Evolutionary conservation across 2,329 filamentous ascomycete species (phyloP).

Genomic region (Rutstroemia sp.): DNA sequence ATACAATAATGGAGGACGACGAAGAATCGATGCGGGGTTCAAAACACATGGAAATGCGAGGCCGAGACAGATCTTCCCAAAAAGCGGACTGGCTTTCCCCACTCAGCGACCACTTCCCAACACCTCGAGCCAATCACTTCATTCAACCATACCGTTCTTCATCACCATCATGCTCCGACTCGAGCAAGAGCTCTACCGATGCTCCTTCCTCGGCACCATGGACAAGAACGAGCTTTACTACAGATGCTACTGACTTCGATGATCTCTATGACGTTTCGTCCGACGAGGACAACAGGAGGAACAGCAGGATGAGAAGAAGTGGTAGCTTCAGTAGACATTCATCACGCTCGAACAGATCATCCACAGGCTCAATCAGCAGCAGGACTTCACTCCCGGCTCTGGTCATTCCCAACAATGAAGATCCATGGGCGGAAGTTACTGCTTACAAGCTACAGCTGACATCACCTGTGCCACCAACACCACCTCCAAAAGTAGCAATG

Average conservation of each 20-base stretch:
- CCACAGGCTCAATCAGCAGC: constrained; percentile 18
- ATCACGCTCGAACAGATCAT: constrained; percentile 20
- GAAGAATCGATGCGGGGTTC: constrained; percentile 25
- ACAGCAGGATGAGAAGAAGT: constrained; percentile 26
- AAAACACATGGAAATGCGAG: constrained; percentile 24
- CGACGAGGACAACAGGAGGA: constrained; percentile 59
- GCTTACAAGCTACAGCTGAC: constrained; percentile 39
- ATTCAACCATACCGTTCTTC: constrained; percentile 48
- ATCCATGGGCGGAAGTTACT: constrained; percentile 40
- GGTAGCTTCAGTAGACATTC: constrained; percentile 25
- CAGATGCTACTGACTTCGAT: constrained; percentile 69
- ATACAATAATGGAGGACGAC: constrained; percentile 56
- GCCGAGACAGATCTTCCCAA: constrained; percentile 33
- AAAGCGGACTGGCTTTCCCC: constrained; percentile 34
- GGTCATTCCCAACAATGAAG: constrained; percentile 38
- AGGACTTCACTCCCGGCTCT: constrained; percentile 39
- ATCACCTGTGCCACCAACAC: constrained; percentile 56
- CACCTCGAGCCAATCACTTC: constrained; percentile 60
- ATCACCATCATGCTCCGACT: constrained; percentile 51
- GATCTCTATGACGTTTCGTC: constrained; percentile 76
- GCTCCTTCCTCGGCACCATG: constrained; percentile 51
- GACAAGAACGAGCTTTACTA: constrained; percentile 54
- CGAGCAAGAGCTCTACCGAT: constrained; percentile 43
- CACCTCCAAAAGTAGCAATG: constrained; percentile 62
- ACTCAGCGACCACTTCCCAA: constrained; percentile 57